Percentiles rank a stretch among this genome's conserved stretches.
phyloP scores from a whole-genome alignment of 805 yeast genomes.

The Schizosaccharomyces osmophilus region DNA sequence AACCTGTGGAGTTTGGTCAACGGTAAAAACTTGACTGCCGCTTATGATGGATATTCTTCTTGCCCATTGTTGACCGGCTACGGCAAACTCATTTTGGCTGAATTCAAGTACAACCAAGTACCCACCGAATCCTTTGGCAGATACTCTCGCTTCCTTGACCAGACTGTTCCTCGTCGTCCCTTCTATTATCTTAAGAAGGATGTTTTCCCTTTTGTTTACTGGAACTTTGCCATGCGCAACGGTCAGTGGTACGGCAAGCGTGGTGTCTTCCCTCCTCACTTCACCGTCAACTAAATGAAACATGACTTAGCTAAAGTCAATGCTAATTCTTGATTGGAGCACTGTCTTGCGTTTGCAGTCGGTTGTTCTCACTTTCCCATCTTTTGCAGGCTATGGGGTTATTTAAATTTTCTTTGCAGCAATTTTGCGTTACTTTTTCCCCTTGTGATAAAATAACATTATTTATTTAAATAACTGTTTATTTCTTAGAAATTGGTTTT shows the following conservation, averaged over 20 bases:
- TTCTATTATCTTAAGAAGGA: conserved; percentile 1
- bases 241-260: conserved; percentile 1
- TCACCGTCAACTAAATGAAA: neutral
- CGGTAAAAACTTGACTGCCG: neutral
- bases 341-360: too few relatives aligned
- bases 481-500: too few relatives aligned
- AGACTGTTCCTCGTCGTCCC: neutral
- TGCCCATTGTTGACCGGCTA: conserved; percentile 1
- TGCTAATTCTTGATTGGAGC: too few relatives aligned
- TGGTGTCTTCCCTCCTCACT: neutral
- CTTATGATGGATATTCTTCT: conserved; percentile 2
- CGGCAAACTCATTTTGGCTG: conserved; percentile 2
- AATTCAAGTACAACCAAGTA: neutral
- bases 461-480: too few relatives aligned
- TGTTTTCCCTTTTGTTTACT: conserved; percentile 2
- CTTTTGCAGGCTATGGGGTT: too few relatives aligned
- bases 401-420: too few relatives aligned
- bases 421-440: too few relatives aligned
- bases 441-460: too few relatives aligned
- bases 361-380: too few relatives aligned
- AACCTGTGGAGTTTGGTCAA: neutral
- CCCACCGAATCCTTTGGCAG: neutral
- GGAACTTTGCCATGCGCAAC: neutral
- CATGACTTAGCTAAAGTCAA: neutral
- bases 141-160: neutral